A percentile compares a stretch with the other conserved stretches of the same genome.
Evolutionary conservation across 768 basidiomycete species (phyloP).

Genomic region (Serendipita sp.): DNA sequence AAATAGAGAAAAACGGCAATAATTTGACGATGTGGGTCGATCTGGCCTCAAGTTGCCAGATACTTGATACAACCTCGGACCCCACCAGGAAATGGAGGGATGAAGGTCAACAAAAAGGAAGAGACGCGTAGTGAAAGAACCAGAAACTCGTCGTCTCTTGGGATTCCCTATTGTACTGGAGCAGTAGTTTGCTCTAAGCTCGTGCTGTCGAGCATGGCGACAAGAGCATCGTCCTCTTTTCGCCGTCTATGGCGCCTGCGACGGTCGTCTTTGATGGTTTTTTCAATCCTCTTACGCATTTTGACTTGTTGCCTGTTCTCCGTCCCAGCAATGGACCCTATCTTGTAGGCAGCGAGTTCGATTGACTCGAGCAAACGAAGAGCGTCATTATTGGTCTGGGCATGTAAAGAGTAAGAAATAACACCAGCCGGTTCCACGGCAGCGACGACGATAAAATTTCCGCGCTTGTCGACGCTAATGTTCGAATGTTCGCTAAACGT

Average conservation of each 20-base stretch:
- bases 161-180: too few relatives aligned
- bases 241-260: conserved; percentile 65
- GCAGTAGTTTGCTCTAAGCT: conserved; percentile 19
- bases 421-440: conserved; percentile 60
- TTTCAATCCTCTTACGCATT: conserved; percentile 54
- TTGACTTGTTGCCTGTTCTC: conserved; percentile 25
- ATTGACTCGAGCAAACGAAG: conserved; percentile 68
- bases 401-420: conserved; percentile 68
- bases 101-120: too few relatives aligned
- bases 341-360: conserved; percentile 59
- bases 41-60: too few relatives aligned
- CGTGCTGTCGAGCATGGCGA: conserved; percentile 57
- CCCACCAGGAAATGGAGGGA: too few relatives aligned
- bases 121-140: too few relatives aligned
- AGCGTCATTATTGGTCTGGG: conserved; percentile 69
- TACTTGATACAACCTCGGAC: too few relatives aligned
- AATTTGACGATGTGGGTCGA: too few relatives aligned
- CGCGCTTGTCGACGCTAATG: conserved; percentile 72
- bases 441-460: conserved; percentile 74
- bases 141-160: too few relatives aligned
- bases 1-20: too few relatives aligned
- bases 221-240: conserved; percentile 70
- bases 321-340: not conserved
- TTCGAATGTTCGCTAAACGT: conserved; percentile 59
- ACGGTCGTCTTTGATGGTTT: conserved; percentile 74